phyloP scores from a whole-genome alignment of 2,329 filamentous ascomycete species.

The Curvularia spicifera region DNA sequence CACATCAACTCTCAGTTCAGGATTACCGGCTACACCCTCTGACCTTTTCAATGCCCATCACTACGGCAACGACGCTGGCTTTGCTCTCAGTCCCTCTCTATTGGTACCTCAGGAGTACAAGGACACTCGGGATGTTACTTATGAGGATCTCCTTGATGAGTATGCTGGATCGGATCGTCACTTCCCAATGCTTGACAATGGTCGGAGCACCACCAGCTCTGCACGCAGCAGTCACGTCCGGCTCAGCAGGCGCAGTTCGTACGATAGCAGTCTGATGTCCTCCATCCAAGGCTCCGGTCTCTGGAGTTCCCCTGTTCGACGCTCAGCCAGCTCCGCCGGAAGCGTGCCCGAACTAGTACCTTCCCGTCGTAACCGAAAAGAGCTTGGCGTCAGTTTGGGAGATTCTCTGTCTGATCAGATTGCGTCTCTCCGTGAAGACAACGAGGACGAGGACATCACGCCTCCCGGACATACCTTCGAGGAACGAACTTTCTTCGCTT shows the following conservation, averaged over 20 bases:
- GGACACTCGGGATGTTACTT: constrained; percentile 44
- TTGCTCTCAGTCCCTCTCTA: constrained; percentile 49
- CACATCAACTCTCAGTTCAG: constrained; percentile 37
- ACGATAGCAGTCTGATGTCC: constrained; percentile 62
- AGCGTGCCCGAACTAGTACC: constrained; percentile 50
- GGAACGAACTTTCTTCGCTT: constrained; percentile 41
- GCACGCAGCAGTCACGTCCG: constrained; percentile 58
- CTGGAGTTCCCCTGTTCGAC: constrained; percentile 44
- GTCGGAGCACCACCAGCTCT: constrained; percentile 49
- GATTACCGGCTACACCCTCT: constrained; percentile 41
- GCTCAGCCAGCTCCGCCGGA: constrained; percentile 48
- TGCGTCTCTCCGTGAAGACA: constrained; percentile 38
- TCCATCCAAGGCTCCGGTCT: constrained; percentile 40
- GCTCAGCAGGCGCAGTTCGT: constrained; percentile 63
- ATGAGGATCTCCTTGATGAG: constrained; percentile 48
- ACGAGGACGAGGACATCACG: constrained; percentile 39
- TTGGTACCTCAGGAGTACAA: constrained; percentile 47
- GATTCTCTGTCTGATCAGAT: constrained; percentile 46
- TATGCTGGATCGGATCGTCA: constrained; percentile 57
- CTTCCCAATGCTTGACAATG: constrained; percentile 54
- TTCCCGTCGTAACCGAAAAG: constrained; percentile 41
- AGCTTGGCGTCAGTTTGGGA: constrained; percentile 36
- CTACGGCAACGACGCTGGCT: constrained; percentile 38
- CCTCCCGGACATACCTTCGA: constrained; percentile 36
- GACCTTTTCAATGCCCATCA: constrained; percentile 27